Base-by-base conservation (phyloP, 2,329 filamentous ascomycete species). In the Penicillium glabrum region DNA sequence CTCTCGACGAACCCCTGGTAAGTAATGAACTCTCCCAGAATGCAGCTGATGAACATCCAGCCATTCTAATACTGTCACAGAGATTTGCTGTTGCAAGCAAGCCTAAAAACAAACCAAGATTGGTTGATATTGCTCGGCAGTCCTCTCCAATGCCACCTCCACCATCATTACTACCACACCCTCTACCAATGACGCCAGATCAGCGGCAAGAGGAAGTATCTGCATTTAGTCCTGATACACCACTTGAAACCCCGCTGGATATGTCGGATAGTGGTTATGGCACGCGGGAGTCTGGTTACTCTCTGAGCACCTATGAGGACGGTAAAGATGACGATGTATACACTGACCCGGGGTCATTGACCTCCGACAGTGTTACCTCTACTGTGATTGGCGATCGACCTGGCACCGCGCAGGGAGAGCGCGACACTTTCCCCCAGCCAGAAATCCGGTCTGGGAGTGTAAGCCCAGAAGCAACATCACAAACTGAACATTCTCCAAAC, bases 201-300 rank as follows among this genome's bases (percentile, higher is more conserved):
- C 68, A 70, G 26, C 62, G 64, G 7, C 66, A 70, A 50, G 67
- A 70, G 35, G 73, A 75, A 57, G 64, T 75, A 43, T 75, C 73
- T 8, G 73, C 71, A 2, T 75, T 75, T 49, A 75, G 73, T 35
- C 73, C 73, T 26, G 73, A 75, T 26, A 75, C 73, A 1, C 73
- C 73, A 11, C 56, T 72, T 26, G 73, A 75, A 21, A 75, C 72
- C 0, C 73, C 73, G 8, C 56, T 72, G 2, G 70, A 73, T 9
- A 67, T 72, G 54, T 69, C 69, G 5, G 72, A 75, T 29, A 73
- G 69, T 58, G 72, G 71, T 0, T 74, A 74, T 58, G 67, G 59
- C 8, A 72, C 67, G 3, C 68, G 70, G 13, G 60, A 66, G 29
- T 71, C 67, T 1, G 61, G 63, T 9, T 67, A 64, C 46, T 72